phyloP scores from a whole-genome alignment of 2,329 filamentous ascomycete genomes.

The Fusarium newnesense region DNA sequence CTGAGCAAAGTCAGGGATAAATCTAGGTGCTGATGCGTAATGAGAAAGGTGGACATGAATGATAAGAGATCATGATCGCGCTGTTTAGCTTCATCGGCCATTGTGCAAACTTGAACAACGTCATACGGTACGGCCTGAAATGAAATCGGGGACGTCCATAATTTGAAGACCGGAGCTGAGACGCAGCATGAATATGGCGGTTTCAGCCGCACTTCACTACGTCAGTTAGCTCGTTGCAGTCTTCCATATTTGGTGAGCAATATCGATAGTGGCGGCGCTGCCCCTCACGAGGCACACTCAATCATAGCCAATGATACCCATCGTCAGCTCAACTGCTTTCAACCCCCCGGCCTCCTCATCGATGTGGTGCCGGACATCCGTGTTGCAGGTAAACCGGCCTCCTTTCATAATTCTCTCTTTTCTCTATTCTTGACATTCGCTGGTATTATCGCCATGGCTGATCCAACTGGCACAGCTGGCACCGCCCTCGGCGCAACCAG shows the following conservation, averaged over 20 bases:
- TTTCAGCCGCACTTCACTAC: not conserved
- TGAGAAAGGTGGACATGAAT: not conserved
- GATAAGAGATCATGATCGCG: not conserved
- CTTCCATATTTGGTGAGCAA: too few species aligned
- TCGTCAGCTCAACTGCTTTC: not conserved
- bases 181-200: rapidly evolving
- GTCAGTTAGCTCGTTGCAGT: not conserved
- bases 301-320: not conserved
- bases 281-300: not conserved
- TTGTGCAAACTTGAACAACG: not conserved
- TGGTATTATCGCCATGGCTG: rapidly evolving
- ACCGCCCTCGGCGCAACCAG: not conserved
- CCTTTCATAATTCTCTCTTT: rapidly evolving
- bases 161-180: not conserved
- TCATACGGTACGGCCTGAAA: not conserved
- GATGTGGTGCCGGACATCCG: not conserved
- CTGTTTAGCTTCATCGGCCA: not conserved
- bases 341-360: not conserved
- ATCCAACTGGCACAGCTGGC: not conserved
- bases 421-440: not conserved
- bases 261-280: not conserved
- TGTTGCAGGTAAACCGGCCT: not conserved
- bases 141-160: rapidly evolving
- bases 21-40: not conserved
- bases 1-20: rapidly evolving